Evolutionary conservation across 257 asterid species (phyloP).

Genomic region (Gardenia jasminoides): DNA sequence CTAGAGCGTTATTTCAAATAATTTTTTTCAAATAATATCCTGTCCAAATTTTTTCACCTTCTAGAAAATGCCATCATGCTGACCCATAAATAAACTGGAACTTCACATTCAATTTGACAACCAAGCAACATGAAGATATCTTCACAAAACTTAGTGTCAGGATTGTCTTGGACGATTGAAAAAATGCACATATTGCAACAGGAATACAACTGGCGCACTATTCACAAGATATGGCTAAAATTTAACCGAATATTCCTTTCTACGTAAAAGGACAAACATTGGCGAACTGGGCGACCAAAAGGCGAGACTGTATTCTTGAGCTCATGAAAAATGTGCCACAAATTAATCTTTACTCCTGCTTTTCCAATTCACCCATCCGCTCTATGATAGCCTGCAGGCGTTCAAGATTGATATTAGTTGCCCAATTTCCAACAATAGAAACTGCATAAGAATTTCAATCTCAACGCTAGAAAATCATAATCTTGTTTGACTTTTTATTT

Average conservation of each 20-base stretch:
- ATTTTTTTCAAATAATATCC: too few relatives aligned
- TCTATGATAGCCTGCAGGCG: slow-evolving; percentile 75
- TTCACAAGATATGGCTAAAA: slow-evolving; percentile 7
- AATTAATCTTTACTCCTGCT: slow-evolving; percentile 50
- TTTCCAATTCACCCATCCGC: slow-evolving; percentile 96
- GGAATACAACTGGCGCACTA: slow-evolving; percentile 6
- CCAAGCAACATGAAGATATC: background rate
- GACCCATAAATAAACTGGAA: background rate
- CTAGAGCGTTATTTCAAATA: too few relatives aligned
- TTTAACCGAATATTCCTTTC: background rate
- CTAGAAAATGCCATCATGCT: background rate
- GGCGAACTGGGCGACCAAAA: background rate
- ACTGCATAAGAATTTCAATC: background rate
- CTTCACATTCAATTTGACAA: background rate
- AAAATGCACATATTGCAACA: slow-evolving; percentile 2
- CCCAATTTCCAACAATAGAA: background rate
- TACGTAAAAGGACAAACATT: background rate
- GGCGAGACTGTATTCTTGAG: slow-evolving; percentile 7
- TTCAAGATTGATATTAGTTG: slow-evolving; percentile 1
- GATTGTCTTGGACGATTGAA: background rate
- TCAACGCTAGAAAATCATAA: background rate
- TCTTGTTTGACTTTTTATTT: too few relatives aligned
- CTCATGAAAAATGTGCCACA: background rate
- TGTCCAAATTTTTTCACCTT: background rate
- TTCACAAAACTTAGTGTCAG: slow-evolving; percentile 4